Conservation (phyloP, 2,329 filamentous ascomycete species). For the Phialemoniopsis sp. region DNA sequence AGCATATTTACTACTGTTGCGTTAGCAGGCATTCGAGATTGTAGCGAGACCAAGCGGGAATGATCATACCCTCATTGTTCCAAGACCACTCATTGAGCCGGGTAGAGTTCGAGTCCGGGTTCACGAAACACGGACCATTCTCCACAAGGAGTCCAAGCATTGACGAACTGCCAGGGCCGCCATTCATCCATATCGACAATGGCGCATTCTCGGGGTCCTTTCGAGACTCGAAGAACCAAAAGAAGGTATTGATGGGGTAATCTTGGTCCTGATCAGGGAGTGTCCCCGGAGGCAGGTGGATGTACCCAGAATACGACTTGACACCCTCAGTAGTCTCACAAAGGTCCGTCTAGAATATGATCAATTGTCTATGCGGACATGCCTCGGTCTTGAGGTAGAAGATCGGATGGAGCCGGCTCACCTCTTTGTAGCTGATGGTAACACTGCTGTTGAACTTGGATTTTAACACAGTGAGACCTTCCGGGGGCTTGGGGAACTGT, state of each 20-base stretch:
- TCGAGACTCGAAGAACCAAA: constrained; percentile 53
- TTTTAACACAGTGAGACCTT: constrained; percentile 28
- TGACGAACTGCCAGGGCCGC: constrained; percentile 31
- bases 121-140: constrained; percentile 28
- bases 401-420: constrained; percentile 6
- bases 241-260: constrained; percentile 60
- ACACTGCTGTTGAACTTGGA: constrained; percentile 31
- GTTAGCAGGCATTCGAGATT: no score
- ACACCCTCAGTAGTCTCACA: constrained; percentile 55
- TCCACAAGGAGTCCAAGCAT: constrained; percentile 36
- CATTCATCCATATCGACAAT: constrained; percentile 14
- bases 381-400: no score
- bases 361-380: no score
- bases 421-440: constrained; percentile 38
- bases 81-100: constrained; percentile 52
- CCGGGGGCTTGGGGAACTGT: constrained; percentile 31
- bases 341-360: constrained; percentile 29
- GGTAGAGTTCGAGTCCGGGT: constrained; percentile 44
- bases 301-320: constrained; percentile 53
- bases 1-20: constrained; percentile 48
- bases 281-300: constrained; percentile 47
- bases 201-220: constrained; percentile 11
- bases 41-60: no score
- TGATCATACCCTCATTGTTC: constrained; percentile 40
- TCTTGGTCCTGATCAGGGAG: constrained; percentile 19